Conservation (phyloP, 768 basidiomycete genomes). For the Calocybe indica region DNA sequence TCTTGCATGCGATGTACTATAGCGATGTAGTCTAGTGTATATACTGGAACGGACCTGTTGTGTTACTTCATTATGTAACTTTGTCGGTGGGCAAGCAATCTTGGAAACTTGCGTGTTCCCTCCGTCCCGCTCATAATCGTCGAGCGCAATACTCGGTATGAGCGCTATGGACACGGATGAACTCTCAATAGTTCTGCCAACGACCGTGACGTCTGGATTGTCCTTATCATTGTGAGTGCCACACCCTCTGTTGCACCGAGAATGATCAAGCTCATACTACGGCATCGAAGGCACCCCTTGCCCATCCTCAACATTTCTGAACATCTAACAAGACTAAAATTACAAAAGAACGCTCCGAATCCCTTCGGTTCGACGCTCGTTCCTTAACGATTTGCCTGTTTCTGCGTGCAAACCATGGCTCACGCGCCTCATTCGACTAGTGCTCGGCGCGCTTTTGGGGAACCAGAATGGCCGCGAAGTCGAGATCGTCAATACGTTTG, state of each 20-base stretch:
- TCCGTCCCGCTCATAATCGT: not conserved
- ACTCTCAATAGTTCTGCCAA: slow-evolving; percentile 65
- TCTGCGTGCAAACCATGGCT: not conserved
- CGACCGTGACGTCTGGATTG: slow-evolving; percentile 66
- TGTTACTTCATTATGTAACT: no score
- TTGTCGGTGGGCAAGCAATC: no score
- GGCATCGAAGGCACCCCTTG: slow-evolving; percentile 74
- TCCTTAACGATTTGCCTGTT: not conserved
- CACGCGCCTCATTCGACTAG: slow-evolving; percentile 30
- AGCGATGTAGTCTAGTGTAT: no score
- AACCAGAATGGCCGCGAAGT: slow-evolving; percentile 93
- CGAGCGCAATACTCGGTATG: slow-evolving; percentile 18
- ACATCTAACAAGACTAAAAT: slow-evolving; percentile 80
- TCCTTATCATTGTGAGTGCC: slow-evolving; percentile 64
- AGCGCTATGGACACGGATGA: slow-evolving; percentile 79
- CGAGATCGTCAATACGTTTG: slow-evolving; percentile 96
- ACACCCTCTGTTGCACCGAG: not conserved
- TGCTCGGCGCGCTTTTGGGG: slow-evolving; percentile 89
- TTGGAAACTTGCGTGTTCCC: no score
- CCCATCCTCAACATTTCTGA: slow-evolving; percentile 97
- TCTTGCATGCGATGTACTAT: no score
- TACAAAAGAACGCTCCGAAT: slow-evolving; percentile 54
- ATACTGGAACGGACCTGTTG: no score
- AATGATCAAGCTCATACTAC: slow-evolving; percentile 9
- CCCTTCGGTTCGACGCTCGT: slow-evolving; percentile 56